Percentiles rank a stretch among this genome's conserved stretches.
These are phyloP conservation scores for Lizanozyma gosingica DNA, from an alignment of 1,139 yeast species.

Conservation along the genomic window DNA sequence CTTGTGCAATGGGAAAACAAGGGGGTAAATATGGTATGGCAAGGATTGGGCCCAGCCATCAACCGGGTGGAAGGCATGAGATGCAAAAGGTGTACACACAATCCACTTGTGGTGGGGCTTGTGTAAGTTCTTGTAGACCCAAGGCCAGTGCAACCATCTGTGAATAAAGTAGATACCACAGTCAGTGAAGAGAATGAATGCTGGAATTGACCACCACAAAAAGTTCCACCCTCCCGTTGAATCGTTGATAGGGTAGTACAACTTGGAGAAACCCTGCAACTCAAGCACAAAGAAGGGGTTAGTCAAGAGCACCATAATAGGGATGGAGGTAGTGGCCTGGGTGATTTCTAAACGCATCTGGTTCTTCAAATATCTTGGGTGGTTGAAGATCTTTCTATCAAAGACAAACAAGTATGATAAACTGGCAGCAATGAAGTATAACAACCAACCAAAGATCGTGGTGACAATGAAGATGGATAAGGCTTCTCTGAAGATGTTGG, in stretches of 20 bases:
- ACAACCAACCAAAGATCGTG: slow-evolving; percentile 73
- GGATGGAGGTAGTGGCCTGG: slow-evolving; percentile 75
- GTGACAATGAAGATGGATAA: slow-evolving; percentile 63
- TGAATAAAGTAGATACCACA: slow-evolving; percentile 87
- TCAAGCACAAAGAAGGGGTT: slow-evolving; percentile 85
- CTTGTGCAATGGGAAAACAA: slow-evolving; percentile 88
- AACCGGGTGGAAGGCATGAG: slow-evolving; percentile 97
- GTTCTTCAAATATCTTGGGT: slow-evolving; percentile 90
- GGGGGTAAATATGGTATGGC: slow-evolving; percentile 88
- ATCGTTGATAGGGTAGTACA: slow-evolving; percentile 59
- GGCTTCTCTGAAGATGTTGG: slow-evolving; percentile 63
- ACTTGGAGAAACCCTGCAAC: slow-evolving; percentile 69
- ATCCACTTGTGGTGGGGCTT: slow-evolving; percentile 99
- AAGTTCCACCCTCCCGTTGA: slow-evolving; percentile 66
- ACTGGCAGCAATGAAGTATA: slow-evolving; percentile 71
- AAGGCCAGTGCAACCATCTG: slow-evolving; percentile 88
- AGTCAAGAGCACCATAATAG: slow-evolving; percentile 78
- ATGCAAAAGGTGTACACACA: slow-evolving; percentile 96
- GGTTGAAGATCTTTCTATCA: slow-evolving; percentile 85
- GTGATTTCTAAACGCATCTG: slow-evolving; percentile 78
- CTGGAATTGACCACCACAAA: slow-evolving; percentile 56
- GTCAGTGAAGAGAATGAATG: slow-evolving; percentile 86
- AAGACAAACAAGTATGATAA: slow-evolving; percentile 69
- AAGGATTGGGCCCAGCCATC: slow-evolving; percentile 91
- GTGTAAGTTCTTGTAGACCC: slow-evolving; percentile 75